Evolutionary conservation across 192 early-diverging fungal species (phyloP).

Genomic region (Coemansia sp.): DNA sequence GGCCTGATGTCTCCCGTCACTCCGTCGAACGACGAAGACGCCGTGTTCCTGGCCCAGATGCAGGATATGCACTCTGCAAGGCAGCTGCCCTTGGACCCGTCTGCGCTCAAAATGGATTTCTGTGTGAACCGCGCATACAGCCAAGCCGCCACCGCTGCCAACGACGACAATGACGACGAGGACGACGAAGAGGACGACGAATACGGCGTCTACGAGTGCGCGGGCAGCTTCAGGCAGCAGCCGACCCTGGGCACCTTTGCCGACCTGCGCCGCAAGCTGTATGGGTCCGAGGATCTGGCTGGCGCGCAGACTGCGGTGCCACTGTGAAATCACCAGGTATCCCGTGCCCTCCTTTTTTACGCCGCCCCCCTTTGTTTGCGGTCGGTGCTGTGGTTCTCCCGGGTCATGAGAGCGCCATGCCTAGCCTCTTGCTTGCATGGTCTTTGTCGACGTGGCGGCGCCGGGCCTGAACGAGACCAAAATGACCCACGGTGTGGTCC

Average conservation of each 20-base stretch:
- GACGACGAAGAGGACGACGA: constrained; percentile 13
- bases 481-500: too few species aligned
- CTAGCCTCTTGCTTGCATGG: neutral
- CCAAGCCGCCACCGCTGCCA: too few species aligned
- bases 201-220: constrained; percentile 19
- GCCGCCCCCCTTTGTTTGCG: neutral
- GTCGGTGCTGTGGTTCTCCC: neutral
- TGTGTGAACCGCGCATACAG: constrained; percentile 3
- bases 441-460: neutral
- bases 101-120: neutral
- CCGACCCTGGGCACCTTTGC: constrained; percentile 42
- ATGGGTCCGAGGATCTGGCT: constrained; percentile 32
- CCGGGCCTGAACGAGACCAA: neutral
- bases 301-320: constrained; percentile 10
- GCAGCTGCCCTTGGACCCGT: neutral
- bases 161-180: constrained; percentile 3
- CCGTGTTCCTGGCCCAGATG: neutral
- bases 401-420: neutral
- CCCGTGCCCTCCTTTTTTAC: neutral
- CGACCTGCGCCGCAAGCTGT: constrained; percentile 47
- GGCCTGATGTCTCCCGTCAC: constrained; percentile 26
- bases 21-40: constrained; percentile 7
- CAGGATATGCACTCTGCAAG: neutral
- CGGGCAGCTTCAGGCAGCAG: constrained; percentile 6
- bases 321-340: neutral